Percentiles rank a stretch among this genome's conserved stretches.
phyloP scores from a whole-genome alignment of 1,284 basidiomycete species.

The Fomitopsis betulina region DNA sequence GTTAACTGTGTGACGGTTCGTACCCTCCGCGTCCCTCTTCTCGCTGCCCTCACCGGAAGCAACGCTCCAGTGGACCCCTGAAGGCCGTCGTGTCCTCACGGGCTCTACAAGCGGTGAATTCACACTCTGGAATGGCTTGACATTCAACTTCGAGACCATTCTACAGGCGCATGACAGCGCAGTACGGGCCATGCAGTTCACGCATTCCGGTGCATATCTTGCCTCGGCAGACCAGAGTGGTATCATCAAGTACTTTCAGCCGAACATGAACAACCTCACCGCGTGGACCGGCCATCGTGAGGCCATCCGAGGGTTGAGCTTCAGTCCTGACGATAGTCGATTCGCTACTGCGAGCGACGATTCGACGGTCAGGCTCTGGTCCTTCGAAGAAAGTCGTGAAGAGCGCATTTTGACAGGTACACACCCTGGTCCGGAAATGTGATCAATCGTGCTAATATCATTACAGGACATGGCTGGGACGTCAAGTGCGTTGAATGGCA shows the following conservation, averaged over 20 bases:
- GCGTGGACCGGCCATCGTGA: constrained; percentile 90
- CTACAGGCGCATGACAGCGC: constrained; percentile 96
- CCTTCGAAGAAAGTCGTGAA: constrained; percentile 86
- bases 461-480: constrained; percentile 92
- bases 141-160: constrained; percentile 99
- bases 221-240: constrained; percentile 92
- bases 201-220: constrained; percentile 87
- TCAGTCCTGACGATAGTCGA: constrained; percentile 86
- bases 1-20: constrained; percentile 91
- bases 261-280: constrained; percentile 97
- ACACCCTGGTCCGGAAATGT: not conserved
- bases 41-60: constrained; percentile 1
- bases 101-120: constrained; percentile 95
- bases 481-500: constrained; percentile 99
- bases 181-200: constrained; percentile 87
- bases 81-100: constrained; percentile 88
- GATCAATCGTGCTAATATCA: not conserved
- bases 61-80: constrained; percentile 84
- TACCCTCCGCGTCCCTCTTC: constrained; percentile 12
- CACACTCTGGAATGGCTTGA: constrained; percentile 94
- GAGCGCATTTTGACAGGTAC: constrained; percentile 83
- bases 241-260: constrained; percentile 97
- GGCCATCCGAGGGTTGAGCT: constrained; percentile 87
- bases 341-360: constrained; percentile 97
- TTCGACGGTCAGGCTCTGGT: constrained; percentile 92